Conservation (phyloP, 2,329 filamentous ascomycete species). For the Fusarium agapanthi region DNA sequence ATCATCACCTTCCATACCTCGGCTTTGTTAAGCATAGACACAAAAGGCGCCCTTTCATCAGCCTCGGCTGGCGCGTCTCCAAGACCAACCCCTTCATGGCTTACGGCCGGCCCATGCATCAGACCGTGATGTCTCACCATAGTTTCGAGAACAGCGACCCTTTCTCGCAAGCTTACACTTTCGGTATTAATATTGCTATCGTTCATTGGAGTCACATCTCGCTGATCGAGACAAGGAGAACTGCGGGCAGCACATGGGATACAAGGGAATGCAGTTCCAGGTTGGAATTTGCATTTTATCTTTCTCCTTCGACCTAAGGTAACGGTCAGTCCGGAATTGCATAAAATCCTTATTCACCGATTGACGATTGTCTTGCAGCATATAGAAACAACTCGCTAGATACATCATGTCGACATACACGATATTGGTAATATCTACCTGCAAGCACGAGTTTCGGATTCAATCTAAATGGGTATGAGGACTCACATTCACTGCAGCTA, state of each 20-base stretch:
- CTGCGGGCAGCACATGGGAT: background rate
- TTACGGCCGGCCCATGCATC: accelerated
- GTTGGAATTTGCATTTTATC: background rate
- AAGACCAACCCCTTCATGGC: background rate
- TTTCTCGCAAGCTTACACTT: accelerated
- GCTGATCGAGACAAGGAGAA: background rate
- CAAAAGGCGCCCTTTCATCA: background rate
- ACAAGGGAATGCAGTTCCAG: background rate
- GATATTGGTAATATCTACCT: accelerated
- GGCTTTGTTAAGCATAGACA: background rate
- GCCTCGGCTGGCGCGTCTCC: background rate
- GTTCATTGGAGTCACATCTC: background rate
- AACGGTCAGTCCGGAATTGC: accelerated
- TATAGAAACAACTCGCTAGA: no score
- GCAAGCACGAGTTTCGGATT: accelerated
- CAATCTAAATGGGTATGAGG: accelerated
- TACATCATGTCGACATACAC: accelerated
- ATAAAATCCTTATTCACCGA: accelerated
- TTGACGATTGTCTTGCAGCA: no score
- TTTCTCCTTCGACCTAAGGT: background rate
- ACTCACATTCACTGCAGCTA: background rate
- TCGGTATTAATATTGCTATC: background rate
- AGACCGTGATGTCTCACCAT: background rate
- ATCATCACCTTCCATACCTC: background rate
- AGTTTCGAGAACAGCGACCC: background rate